Evolutionary conservation across 768 basidiomycete species (phyloP).

Genomic region (Butyriboletus loyo): DNA sequence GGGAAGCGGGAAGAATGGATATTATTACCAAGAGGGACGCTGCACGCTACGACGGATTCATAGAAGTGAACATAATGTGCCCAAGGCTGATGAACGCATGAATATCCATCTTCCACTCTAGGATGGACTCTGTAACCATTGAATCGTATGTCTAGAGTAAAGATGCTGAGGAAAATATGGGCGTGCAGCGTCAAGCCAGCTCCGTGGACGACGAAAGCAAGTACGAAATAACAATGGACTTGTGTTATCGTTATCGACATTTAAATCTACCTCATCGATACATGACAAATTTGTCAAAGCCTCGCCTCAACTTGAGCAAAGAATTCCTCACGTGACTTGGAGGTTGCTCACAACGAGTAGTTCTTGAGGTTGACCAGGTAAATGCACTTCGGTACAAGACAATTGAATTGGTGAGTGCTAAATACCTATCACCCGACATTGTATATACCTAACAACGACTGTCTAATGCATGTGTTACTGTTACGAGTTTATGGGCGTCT

Average conservation of each 20-base stretch:
- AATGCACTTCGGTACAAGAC: too few species aligned
- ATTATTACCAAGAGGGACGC: background rate
- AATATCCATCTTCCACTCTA: background rate
- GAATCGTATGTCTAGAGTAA: background rate
- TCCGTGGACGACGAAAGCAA: too few species aligned
- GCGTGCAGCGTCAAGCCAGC: background rate
- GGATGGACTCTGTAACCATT: background rate
- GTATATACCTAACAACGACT: too few species aligned
- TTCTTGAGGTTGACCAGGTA: too few species aligned
- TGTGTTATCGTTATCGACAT: background rate
- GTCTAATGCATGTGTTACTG: background rate
- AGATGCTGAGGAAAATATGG: too few species aligned
- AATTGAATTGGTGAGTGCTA: too few species aligned
- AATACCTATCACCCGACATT: too few species aligned
- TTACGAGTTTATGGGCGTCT: background rate
- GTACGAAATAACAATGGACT: background rate
- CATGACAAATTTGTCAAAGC: background rate
- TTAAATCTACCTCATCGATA: background rate
- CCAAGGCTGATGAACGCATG: background rate
- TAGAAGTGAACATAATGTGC: background rate
- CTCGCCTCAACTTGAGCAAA: background rate
- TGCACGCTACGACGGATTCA: background rate
- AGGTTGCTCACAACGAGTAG: too few species aligned
- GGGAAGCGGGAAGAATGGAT: background rate
- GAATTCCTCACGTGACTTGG: constrained; percentile 3